Evolutionary conservation across 1,284 basidiomycete genomes (phyloP).

Genomic region (Puccinia polysora): DNA sequence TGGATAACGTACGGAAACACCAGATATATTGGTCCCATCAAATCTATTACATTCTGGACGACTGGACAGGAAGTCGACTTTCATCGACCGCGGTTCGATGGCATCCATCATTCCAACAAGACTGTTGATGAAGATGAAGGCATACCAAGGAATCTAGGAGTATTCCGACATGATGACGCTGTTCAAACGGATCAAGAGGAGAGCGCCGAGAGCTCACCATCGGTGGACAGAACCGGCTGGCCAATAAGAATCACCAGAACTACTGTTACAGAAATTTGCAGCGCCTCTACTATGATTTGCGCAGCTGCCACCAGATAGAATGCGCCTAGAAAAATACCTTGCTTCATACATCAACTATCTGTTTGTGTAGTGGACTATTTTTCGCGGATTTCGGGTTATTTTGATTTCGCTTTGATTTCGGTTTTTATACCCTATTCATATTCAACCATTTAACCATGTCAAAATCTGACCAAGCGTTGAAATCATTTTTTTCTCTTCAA

Average conservation of each 20-base stretch:
- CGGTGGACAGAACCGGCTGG: conserved; percentile 6
- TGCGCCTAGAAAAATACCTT: too few species aligned
- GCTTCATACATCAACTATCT: too few species aligned
- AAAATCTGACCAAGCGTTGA: too few species aligned
- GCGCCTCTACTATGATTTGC: background rate
- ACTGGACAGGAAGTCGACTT: conserved; percentile 42
- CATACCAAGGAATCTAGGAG: background rate
- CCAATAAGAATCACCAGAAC: conserved; percentile 29
- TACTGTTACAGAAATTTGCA: conserved; percentile 22
- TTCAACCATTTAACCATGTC: too few species aligned
- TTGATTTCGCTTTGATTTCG: too few species aligned
- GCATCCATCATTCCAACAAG: background rate
- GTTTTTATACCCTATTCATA: too few species aligned
- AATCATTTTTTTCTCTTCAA: too few species aligned
- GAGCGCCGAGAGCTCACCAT: background rate
- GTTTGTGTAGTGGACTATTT: too few species aligned
- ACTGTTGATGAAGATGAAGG: background rate
- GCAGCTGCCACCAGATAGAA: background rate
- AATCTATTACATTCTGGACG: conserved; percentile 41
- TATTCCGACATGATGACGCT: background rate
- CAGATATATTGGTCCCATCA: conserved; percentile 32
- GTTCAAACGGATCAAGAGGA: background rate
- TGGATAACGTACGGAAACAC: conserved; percentile 36
- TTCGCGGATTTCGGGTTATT: too few species aligned
- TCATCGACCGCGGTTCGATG: background rate